phyloP scores from a whole-genome alignment of 495 filamentous ascomycete species.

The Aspergillus olivimuriae region DNA sequence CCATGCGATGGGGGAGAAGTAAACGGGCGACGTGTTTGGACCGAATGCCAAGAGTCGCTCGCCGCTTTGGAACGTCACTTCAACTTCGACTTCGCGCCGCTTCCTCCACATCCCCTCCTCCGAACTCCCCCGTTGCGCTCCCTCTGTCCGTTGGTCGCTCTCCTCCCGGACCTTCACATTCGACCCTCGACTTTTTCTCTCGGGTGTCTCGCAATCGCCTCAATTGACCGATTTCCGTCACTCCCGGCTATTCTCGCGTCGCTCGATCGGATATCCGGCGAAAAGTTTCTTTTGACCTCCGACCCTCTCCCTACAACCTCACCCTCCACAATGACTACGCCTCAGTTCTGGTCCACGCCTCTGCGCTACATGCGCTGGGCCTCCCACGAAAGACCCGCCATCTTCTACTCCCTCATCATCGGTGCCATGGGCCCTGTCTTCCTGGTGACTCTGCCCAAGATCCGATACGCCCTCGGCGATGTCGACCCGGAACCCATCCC shows the following conservation, averaged over 20 bases:
- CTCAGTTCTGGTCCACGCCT: constrained; percentile 77
- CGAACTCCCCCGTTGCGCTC: neutral
- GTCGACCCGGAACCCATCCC: constrained; percentile 64
- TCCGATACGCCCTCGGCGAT: constrained; percentile 64
- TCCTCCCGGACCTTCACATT: neutral
- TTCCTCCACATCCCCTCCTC: constrained; percentile 5
- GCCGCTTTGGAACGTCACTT: constrained; percentile 25
- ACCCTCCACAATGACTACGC: constrained; percentile 53
- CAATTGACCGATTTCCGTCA: too few relatives aligned
- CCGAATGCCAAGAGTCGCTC: constrained; percentile 36
- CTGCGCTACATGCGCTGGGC: constrained; percentile 82
- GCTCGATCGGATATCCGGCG: neutral
- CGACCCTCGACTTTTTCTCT: neutral
- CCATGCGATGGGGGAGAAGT: constrained; percentile 12
- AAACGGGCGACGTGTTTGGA: constrained; percentile 47
- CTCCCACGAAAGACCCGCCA: constrained; percentile 75
- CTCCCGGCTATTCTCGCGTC: neutral
- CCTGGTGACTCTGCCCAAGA: constrained; percentile 60
- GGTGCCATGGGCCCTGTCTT: constrained; percentile 64
- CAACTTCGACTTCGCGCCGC: constrained; percentile 27
- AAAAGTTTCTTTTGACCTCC: constrained; percentile 17
- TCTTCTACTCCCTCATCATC: constrained; percentile 76
- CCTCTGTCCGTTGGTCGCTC: neutral
- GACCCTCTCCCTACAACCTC: constrained; percentile 13
- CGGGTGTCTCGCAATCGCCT: too few relatives aligned